A percentile compares a stretch with the other conserved stretches of the same genome.
These are phyloP conservation scores for Casuarina glauca DNA, from an alignment of 306 rosid species.

Conservation along the genomic window DNA sequence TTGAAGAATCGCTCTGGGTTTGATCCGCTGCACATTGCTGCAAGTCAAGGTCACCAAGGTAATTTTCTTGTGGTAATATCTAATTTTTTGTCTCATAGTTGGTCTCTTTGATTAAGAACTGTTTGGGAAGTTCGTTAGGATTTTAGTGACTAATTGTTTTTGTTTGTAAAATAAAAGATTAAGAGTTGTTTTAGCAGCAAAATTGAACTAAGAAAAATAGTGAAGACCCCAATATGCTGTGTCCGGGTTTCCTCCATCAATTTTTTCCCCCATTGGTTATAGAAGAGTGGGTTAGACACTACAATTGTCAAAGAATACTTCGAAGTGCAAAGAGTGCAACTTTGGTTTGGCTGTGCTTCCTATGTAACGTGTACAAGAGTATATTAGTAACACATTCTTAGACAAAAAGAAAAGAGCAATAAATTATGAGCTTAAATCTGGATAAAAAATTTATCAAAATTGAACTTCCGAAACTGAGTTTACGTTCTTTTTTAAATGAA, in stretches of 20 bases:
- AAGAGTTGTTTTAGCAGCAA: too few species aligned
- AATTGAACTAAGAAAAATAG: too few species aligned
- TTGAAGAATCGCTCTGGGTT: slow-evolving; percentile 67
- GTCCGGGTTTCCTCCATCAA: too few species aligned
- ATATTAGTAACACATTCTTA: not conserved
- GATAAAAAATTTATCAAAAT: not conserved
- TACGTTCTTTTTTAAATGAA: not conserved
- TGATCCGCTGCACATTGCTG: slow-evolving; percentile 74
- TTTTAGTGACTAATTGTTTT: not conserved
- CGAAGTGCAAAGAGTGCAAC: not conserved
- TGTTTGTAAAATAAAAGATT: not conserved
- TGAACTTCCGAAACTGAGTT: not conserved
- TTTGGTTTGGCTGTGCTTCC: not conserved
- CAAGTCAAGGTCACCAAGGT: slow-evolving; percentile 84
- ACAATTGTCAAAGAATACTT: too few species aligned
- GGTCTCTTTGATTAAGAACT: not conserved
- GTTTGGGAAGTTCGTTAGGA: not conserved
- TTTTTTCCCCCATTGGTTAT: too few species aligned
- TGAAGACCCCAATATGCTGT: too few species aligned
- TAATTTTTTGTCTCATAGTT: not conserved
- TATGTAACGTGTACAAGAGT: not conserved
- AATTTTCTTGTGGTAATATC: not conserved
- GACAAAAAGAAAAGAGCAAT: not conserved
- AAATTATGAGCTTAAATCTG: not conserved
- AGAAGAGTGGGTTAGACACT: too few species aligned